phyloP scores from a whole-genome alignment of 768 basidiomycete genomes.

The Mycena haematopus region DNA sequence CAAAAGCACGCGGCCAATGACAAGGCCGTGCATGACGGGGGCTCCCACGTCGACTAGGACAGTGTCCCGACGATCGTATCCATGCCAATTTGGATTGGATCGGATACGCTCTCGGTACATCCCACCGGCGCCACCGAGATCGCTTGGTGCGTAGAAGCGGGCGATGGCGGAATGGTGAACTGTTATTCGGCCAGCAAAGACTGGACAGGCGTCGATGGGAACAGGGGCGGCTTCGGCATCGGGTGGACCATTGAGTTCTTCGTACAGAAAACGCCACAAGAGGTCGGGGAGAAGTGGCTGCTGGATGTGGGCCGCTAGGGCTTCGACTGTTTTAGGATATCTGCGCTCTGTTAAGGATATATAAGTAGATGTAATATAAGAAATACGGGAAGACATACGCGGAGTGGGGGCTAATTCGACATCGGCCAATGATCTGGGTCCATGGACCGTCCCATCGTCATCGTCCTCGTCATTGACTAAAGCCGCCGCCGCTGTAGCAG shows the following conservation, averaged over 20 bases:
- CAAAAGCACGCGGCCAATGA: conserved; percentile 35
- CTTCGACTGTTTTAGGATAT: neutral
- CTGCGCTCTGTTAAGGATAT: neutral
- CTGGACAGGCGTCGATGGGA: neutral
- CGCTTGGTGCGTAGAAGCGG: conserved; percentile 12
- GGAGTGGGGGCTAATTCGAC: conserved; percentile 23
- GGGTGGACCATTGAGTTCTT: neutral
- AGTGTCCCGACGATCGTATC: conserved; percentile 33
- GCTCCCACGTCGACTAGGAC: conserved; percentile 36
- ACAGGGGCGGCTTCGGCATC: neutral
- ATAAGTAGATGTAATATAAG: neutral
- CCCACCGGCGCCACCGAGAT: conserved; percentile 18
- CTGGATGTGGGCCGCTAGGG: neutral
- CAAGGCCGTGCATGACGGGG: conserved; percentile 37
- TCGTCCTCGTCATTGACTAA: conserved; percentile 4
- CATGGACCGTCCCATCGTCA: conserved; percentile 24
- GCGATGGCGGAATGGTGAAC: conserved; percentile 12
- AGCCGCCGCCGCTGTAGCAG: neutral
- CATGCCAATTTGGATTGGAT: conserved; percentile 34
- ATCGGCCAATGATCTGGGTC: conserved; percentile 14
- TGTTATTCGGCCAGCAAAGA: neutral
- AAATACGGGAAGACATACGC: conserved; percentile 11
- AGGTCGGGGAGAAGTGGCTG: neutral
- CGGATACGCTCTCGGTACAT: conserved; percentile 38
- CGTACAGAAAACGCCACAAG: neutral